Conservation (phyloP, 1,284 basidiomycete species). For the Ustilago lituana region DNA sequence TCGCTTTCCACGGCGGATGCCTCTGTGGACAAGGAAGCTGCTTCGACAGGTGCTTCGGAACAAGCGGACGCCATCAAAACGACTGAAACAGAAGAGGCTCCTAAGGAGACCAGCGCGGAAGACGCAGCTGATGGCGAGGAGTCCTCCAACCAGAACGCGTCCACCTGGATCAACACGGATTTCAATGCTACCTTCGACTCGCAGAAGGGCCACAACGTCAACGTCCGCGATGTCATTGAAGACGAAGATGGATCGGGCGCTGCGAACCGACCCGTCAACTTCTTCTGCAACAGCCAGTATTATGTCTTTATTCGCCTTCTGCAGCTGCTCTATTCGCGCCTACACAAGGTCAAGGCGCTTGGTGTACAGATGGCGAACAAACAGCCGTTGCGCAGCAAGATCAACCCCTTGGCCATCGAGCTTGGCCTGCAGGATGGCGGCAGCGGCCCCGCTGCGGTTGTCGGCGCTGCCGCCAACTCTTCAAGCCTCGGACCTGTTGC, state of each 20-base stretch:
- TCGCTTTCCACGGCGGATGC: neutral
- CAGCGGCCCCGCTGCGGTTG: conserved; percentile 68
- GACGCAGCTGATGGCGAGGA: conserved; percentile 25
- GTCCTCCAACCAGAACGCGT: conserved; percentile 54
- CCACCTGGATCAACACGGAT: conserved; percentile 70
- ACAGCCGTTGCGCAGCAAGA: conserved; percentile 65
- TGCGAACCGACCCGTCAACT: conserved; percentile 69
- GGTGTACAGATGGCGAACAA: conserved; percentile 70
- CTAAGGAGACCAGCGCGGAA: conserved; percentile 13
- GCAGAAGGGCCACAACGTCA: conserved; percentile 40
- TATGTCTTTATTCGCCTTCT: conserved; percentile 84
- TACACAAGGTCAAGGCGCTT: conserved; percentile 78
- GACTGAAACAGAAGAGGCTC: conserved; percentile 7
- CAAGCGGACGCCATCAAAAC: conserved; percentile 8
- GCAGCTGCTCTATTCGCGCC: conserved; percentile 86
- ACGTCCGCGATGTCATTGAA: conserved; percentile 35
- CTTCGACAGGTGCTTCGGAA: neutral
- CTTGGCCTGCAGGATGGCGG: conserved; percentile 74
- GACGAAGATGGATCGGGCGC: conserved; percentile 21
- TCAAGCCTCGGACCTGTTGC: conserved; percentile 40
- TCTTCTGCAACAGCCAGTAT: conserved; percentile 92
- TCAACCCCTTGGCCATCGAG: conserved; percentile 72
- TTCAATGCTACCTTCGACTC: conserved; percentile 58
- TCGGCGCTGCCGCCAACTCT: conserved; percentile 46
- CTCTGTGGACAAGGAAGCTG: conserved; percentile 2